Percentiles rank a stretch among this genome's conserved stretches.
phyloP scores from a whole-genome alignment of 2,329 filamentous ascomycete species.

The Ceratocystis smalleyi region DNA sequence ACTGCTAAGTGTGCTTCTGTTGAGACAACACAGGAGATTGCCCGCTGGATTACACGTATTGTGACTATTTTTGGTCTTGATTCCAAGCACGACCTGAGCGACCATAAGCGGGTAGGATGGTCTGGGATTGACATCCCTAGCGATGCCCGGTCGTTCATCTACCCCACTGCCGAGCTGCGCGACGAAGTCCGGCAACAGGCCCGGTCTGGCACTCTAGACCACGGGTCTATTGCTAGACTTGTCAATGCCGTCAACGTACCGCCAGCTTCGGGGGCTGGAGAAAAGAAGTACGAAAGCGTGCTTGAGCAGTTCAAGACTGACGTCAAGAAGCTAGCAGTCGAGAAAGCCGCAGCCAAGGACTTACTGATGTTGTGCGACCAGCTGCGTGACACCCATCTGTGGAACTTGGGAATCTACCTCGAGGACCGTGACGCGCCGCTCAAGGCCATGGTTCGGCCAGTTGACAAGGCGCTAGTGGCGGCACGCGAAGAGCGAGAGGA shows the following conservation, averaged over 20 bases:
- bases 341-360: constrained; percentile 39
- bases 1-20: constrained; percentile 13
- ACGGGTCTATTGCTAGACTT: constrained; percentile 29
- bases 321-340: constrained; percentile 37
- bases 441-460: constrained; percentile 58
- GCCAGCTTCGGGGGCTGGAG: constrained; percentile 31
- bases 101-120: constrained; percentile 22
- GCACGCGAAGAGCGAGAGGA: constrained; percentile 44
- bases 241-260: constrained; percentile 35
- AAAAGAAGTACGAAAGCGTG: constrained; percentile 21
- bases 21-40: constrained; percentile 28
- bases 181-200: constrained; percentile 15
- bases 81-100: constrained; percentile 25
- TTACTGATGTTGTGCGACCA: constrained; percentile 64
- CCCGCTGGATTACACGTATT: constrained; percentile 68
- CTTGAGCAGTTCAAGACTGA: constrained; percentile 40
- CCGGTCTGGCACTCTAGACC: constrained; percentile 28
- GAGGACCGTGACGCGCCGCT: constrained; percentile 58
- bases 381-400: constrained; percentile 67
- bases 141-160: constrained; percentile 34
- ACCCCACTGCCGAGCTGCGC: constrained; percentile 23
- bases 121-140: constrained; percentile 30
- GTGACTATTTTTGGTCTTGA: constrained; percentile 75
- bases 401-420: constrained; percentile 70
- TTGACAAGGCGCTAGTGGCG: constrained; percentile 40